Evolutionary conservation across 345 rosid species (phyloP).

Genomic region (Eucalyptus pumila): DNA sequence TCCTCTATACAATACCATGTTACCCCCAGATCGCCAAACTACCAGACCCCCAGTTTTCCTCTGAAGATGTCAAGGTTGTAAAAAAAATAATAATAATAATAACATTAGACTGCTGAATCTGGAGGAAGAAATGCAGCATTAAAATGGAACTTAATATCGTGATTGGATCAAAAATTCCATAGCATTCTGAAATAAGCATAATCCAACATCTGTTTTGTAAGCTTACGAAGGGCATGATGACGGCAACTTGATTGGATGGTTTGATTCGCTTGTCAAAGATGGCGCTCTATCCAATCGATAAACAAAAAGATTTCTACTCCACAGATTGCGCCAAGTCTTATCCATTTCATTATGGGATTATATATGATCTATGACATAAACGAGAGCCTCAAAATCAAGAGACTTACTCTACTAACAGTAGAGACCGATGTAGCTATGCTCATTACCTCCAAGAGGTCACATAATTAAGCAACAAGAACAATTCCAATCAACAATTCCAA

Average conservation of each 20-base stretch:
- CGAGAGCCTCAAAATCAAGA: background rate
- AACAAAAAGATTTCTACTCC: background rate
- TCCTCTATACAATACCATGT: slow-evolving; percentile 76
- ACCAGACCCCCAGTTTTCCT: slow-evolving; percentile 94
- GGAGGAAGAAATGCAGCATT: background rate
- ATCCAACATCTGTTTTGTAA: background rate
- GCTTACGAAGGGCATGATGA: background rate
- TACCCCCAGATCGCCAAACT: slow-evolving; percentile 92
- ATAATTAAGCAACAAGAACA: background rate
- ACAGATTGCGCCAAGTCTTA: background rate
- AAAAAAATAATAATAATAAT: background rate
- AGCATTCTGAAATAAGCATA: background rate
- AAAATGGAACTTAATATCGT: background rate
- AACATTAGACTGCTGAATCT: background rate
- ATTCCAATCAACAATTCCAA: background rate
- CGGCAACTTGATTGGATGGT: background rate
- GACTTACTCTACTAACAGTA: background rate
- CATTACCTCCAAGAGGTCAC: background rate
- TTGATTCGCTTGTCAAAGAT: background rate
- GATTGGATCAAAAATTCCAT: background rate
- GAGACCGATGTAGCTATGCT: background rate
- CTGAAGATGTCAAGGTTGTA: slow-evolving; percentile 16
- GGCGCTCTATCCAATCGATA: background rate
- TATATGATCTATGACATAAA: background rate
- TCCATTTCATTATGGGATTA: background rate